Conservation (phyloP, 768 basidiomycete species). For the Clavaria fumosa region DNA sequence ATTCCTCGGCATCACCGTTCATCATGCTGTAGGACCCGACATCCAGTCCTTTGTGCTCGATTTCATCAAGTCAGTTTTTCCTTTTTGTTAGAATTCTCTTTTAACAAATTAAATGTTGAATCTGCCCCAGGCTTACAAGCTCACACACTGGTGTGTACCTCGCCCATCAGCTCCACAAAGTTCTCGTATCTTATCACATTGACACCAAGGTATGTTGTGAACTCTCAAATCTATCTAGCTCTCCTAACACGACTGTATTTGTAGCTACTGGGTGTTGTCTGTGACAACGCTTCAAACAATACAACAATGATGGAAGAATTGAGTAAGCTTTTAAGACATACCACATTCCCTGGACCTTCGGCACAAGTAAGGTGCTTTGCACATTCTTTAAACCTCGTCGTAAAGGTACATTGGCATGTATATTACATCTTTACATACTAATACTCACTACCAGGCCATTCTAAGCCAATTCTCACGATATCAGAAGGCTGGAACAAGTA, state of each 20-base stretch:
- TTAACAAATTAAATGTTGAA: slow-evolving; percentile 2
- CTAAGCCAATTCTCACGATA: background rate
- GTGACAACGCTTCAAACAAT: slow-evolving; percentile 24
- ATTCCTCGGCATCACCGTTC: slow-evolving; percentile 13
- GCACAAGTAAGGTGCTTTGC: slow-evolving; percentile 22
- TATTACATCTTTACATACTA: background rate
- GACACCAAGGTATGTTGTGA: slow-evolving; percentile 17
- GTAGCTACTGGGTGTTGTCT: slow-evolving; percentile 19
- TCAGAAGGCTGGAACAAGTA: background rate
- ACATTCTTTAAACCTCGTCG: slow-evolving; percentile 24
- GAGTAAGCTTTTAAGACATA: slow-evolving; percentile 8
- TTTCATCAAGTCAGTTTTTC: slow-evolving; percentile 18
- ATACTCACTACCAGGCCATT: slow-evolving; percentile 2
- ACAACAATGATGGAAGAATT: slow-evolving; percentile 20
- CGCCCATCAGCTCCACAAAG: slow-evolving; percentile 17
- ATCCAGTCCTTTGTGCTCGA: slow-evolving; percentile 20
- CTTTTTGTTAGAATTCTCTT: slow-evolving; percentile 9
- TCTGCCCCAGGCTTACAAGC: slow-evolving; percentile 7
- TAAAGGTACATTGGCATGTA: slow-evolving; percentile 12
- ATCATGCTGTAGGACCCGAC: slow-evolving; percentile 17
- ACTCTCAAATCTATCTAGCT: background rate
- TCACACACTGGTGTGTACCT: slow-evolving; percentile 23
- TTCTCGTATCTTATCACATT: slow-evolving; percentile 22
- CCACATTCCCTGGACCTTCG: slow-evolving; percentile 11
- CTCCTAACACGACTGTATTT: background rate